These are phyloP conservation scores for Ustilago vetiveriae DNA, from an alignment of 1,284 basidiomycete species.

Conservation along the genomic window DNA sequence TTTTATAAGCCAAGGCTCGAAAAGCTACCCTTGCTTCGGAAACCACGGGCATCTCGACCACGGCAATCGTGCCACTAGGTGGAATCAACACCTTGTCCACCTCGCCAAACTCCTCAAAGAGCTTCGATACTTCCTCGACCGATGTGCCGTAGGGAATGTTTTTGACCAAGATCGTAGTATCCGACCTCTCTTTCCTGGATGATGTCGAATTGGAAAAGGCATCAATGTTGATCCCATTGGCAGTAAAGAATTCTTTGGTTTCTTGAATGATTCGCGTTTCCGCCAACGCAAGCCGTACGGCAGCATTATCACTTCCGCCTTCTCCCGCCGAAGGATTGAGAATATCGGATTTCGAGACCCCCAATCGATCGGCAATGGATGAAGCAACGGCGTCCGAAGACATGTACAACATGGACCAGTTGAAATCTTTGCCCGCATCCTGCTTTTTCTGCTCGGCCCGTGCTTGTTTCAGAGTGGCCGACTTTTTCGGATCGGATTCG, in stretches of 20 bases:
- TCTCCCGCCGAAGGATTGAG: slow-evolving; percentile 72
- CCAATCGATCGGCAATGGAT: slow-evolving; percentile 82
- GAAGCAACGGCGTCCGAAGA: slow-evolving; percentile 90
- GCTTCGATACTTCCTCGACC: slow-evolving; percentile 76
- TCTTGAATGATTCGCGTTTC: slow-evolving; percentile 96
- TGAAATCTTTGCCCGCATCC: slow-evolving; percentile 82
- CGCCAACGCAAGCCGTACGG: slow-evolving; percentile 92
- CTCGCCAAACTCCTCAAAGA: slow-evolving; percentile 82
- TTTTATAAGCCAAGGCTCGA: slow-evolving; percentile 82
- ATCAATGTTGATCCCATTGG: slow-evolving; percentile 71
- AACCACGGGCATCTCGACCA: slow-evolving; percentile 83
- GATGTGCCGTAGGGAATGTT: slow-evolving; percentile 95
- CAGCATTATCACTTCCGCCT: slow-evolving; percentile 67
- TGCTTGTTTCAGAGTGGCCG: slow-evolving; percentile 71
- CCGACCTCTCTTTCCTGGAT: too few species aligned
- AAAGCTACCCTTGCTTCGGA: slow-evolving; percentile 71
- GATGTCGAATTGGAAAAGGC: too few species aligned
- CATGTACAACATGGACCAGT: slow-evolving; percentile 97
- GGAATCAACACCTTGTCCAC: slow-evolving; percentile 84
- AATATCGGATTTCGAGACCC: slow-evolving; percentile 84
- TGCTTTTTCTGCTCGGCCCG: slow-evolving; percentile 76
- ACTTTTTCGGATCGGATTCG: slow-evolving; percentile 21
- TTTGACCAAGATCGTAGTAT: slow-evolving; percentile 90
- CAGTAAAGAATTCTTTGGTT: slow-evolving; percentile 82
- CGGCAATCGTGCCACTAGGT: slow-evolving; percentile 90